Conservation (phyloP, 2,329 filamentous ascomycete species). For the Aspergillus ruber region DNA sequence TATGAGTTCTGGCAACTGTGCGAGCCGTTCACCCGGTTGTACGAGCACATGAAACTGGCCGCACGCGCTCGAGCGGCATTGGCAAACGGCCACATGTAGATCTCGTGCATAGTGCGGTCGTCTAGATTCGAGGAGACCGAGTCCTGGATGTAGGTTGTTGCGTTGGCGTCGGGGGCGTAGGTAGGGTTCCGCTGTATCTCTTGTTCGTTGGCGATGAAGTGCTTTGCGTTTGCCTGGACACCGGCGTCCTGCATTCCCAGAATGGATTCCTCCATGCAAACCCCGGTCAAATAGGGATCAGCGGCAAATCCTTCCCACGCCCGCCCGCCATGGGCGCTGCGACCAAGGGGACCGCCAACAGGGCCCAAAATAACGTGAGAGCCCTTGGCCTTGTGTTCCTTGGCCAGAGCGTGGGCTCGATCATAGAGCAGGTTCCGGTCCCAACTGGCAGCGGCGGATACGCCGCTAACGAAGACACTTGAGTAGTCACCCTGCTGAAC, state of each 20-base stretch:
- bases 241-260: constrained; percentile 54
- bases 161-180: constrained; percentile 30
- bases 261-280: constrained; percentile 37
- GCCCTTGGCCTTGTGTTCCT: constrained; percentile 38
- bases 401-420: constrained; percentile 49
- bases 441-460: constrained; percentile 61
- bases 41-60: constrained; percentile 43
- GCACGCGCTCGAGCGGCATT: constrained; percentile 65
- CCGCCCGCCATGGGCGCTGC: constrained; percentile 12
- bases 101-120: constrained; percentile 67
- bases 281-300: constrained; percentile 42
- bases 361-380: constrained; percentile 39
- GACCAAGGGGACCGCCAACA: constrained; percentile 39
- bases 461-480: constrained; percentile 67
- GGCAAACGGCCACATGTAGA: constrained; percentile 73
- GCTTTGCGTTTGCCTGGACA: constrained; percentile 23
- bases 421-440: constrained; percentile 50
- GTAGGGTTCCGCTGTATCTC: constrained; percentile 44
- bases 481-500: constrained; percentile 62
- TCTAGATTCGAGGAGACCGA: constrained; percentile 52
- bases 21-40: constrained; percentile 42
- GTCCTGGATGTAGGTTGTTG: constrained; percentile 11
- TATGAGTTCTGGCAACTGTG: constrained; percentile 46
- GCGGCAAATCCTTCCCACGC: constrained; percentile 39
- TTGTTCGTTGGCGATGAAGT: constrained; percentile 61